Conservation (phyloP, 2,329 filamentous ascomycete species). For the Talaromyces albobiverticillius region DNA sequence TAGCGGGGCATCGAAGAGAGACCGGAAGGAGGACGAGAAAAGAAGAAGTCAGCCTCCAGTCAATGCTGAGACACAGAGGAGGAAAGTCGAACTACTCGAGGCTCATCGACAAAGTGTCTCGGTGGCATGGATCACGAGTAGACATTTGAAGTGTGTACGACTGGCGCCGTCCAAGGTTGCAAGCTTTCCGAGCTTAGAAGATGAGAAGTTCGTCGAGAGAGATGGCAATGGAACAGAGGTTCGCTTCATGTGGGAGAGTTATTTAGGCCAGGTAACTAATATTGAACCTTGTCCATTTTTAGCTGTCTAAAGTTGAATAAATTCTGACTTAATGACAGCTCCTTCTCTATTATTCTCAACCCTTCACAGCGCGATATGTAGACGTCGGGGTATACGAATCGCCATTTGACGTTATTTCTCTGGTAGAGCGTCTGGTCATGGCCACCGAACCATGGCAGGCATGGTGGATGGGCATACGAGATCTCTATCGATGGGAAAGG, state of each 20-base stretch:
- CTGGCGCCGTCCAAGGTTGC: constrained; percentile 30
- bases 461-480: constrained; percentile 34
- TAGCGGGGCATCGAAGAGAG: background rate
- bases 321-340: constrained; percentile 18
- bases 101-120: constrained; percentile 32
- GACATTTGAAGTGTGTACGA: constrained; percentile 37
- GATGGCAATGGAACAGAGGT: constrained; percentile 20
- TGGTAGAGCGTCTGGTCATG: constrained; percentile 38
- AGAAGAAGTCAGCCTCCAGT: background rate
- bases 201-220: constrained; percentile 25
- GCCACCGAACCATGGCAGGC: constrained; percentile 41
- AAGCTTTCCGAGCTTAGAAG: constrained; percentile 19
- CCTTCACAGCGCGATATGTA: constrained; percentile 31
- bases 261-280: constrained; percentile 33
- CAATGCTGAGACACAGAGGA: constrained; percentile 7
- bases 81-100: constrained; percentile 29
- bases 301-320: no score
- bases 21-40: background rate
- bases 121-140: constrained; percentile 37
- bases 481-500: constrained; percentile 40
- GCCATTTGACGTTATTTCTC: constrained; percentile 34
- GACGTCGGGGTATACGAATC: constrained; percentile 31
- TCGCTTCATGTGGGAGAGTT: constrained; percentile 31
- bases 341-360: constrained; percentile 32
- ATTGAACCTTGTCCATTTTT: background rate